Percentiles rank a stretch among this genome's conserved stretches.
Conservation (phyloP, 1,139 yeast species). For the Pichia sp. region DNA sequence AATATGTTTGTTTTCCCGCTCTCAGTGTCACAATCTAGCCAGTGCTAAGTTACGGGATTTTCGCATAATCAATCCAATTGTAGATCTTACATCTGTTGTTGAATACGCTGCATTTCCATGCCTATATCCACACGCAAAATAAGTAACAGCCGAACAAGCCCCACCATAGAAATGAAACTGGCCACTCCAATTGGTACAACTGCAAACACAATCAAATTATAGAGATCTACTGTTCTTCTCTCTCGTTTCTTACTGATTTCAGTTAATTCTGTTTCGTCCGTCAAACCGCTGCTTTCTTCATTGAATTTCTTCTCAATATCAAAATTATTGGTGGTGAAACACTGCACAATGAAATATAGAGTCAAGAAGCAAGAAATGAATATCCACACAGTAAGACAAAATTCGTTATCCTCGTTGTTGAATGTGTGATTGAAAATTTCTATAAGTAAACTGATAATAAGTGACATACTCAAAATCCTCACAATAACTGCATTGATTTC, state of each 20-base stretch:
- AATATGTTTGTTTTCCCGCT: no score
- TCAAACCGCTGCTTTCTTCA: no score
- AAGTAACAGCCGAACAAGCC: slow-evolving; percentile 62
- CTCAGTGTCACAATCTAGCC: no score
- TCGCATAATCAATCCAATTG: no score
- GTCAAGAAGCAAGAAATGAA: slow-evolving; percentile 80
- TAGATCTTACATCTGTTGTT: background rate
- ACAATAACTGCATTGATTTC: slow-evolving; percentile 83
- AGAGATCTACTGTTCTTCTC: slow-evolving; percentile 59
- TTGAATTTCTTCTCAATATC: slow-evolving; percentile 37
- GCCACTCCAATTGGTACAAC: slow-evolving; percentile 97
- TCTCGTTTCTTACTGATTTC: background rate
- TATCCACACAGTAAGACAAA: slow-evolving; percentile 87
- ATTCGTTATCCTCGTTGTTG: slow-evolving; percentile 41
- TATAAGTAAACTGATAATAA: slow-evolving; percentile 63
- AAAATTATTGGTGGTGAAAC: slow-evolving; percentile 80
- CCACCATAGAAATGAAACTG: slow-evolving; percentile 86
- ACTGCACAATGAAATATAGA: slow-evolving; percentile 68
- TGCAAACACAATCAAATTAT: slow-evolving; percentile 88
- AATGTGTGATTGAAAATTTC: slow-evolving; percentile 58
- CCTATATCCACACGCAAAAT: slow-evolving; percentile 70
- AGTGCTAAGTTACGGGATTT: no score
- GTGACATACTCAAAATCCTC: slow-evolving; percentile 74
- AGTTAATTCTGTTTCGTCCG: background rate
- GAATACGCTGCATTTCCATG: slow-evolving; percentile 12